Evolutionary conservation across 345 rosid species (phyloP).

Genomic region (Odontarrhena argentea): DNA sequence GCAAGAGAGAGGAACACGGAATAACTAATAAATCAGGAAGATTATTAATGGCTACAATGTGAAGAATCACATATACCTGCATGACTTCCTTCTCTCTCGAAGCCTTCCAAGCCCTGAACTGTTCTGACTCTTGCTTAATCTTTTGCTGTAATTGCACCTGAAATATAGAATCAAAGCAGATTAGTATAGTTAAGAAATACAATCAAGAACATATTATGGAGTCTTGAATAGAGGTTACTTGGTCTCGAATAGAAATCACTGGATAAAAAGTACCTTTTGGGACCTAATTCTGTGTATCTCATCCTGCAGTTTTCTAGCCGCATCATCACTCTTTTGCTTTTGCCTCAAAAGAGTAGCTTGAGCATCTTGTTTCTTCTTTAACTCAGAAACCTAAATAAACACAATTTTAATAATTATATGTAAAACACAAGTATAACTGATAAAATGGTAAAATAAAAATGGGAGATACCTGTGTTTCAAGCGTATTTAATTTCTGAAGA

Average conservation of each 20-base stretch:
- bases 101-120: conserved; percentile 87
- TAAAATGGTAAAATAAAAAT: background rate
- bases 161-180: conserved; percentile 16
- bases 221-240: background rate
- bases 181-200: conserved; percentile 8
- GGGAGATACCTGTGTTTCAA: conserved; percentile 78
- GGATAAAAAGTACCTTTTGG: conserved; percentile 61
- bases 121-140: conserved; percentile 94
- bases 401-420: conserved; percentile 6
- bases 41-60: background rate
- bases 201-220: background rate
- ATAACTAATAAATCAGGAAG: conserved; percentile 6
- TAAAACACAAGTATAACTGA: conserved; percentile 8
- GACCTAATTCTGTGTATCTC: conserved; percentile 89
- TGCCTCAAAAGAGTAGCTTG: conserved; percentile 93
- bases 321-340: conserved; percentile 96
- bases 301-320: conserved; percentile 75
- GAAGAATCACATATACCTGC: conserved; percentile 59
- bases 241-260: background rate
- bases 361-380: conserved; percentile 97
- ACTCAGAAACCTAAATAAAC: conserved; percentile 64
- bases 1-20: conserved; percentile 9
- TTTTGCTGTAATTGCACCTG: conserved; percentile 91
- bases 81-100: conserved; percentile 94
- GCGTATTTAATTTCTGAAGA: conserved; percentile 85